Percentiles rank a stretch among this genome's conserved stretches.
Conservation (phyloP, 148 eudicot genomes). For the Heliamphora exappendiculata region DNA sequence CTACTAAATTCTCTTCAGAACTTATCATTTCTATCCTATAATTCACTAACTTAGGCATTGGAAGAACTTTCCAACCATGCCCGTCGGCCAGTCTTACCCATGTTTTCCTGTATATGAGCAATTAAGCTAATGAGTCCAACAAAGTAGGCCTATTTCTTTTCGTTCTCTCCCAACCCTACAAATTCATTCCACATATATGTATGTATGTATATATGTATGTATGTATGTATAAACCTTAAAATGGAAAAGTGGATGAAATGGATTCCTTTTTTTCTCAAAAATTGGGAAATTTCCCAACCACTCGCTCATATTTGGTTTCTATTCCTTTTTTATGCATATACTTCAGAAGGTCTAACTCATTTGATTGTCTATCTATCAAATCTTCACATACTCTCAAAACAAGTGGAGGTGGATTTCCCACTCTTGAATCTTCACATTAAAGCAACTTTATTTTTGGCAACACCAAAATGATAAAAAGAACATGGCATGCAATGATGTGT, state of each 20-base stretch:
- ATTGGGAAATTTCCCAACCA: neutral
- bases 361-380: constrained; percentile 15
- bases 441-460: constrained; percentile 19
- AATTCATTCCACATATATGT: too few species aligned
- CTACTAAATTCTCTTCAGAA: too few species aligned
- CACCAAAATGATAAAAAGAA: constrained; percentile 30
- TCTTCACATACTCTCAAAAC: constrained; percentile 9
- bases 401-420: constrained; percentile 17
- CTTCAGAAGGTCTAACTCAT: constrained; percentile 34
- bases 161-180: too few species aligned
- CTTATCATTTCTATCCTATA: too few species aligned
- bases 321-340: constrained; percentile 13
- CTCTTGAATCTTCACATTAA: constrained; percentile 10
- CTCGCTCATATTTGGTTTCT: constrained; percentile 11
- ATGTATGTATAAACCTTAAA: neutral
- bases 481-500: constrained; percentile 21
- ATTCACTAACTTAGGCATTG: too few species aligned
- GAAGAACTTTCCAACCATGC: too few species aligned
- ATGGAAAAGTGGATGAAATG: neutral
- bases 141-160: too few species aligned
- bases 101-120: too few species aligned
- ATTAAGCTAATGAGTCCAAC: too few species aligned
- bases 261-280: neutral
- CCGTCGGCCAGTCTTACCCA: too few species aligned
- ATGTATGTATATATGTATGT: too few species aligned